Base-by-base conservation (phyloP, 148 eudicot genomes). In the Fagopyrum tataricum region DNA sequence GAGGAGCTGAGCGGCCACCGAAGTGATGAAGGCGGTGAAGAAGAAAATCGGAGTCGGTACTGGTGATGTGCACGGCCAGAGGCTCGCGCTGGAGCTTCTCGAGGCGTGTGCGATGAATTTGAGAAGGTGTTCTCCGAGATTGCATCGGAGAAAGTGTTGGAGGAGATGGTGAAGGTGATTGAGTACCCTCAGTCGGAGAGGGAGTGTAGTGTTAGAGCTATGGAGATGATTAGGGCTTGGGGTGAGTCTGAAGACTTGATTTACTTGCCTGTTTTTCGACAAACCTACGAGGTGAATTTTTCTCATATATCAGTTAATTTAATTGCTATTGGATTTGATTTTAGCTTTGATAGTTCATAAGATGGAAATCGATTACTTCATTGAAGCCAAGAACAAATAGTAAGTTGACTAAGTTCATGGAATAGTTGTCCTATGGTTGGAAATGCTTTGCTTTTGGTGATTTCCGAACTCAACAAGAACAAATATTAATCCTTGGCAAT, bases 41-140 rank as follows among this genome's bases (percentile, higher is more conserved):
- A 78, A 76, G 85, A 94, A 94, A 80, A 75, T 94, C 31, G 40
- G 67, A 5, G 47, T 68, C 9, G 84, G 79, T 10, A 73, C 74
- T 0, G 87, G 80, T 23, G 85, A 82, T 20, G 69, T 64, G 43
- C 69, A 64, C 31, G 53, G 74, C 12, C 85, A 82, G 82, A 74
- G 81, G 62, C 71, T 94, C 71, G 80, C 87, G 21, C 71, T 94
- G 24, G 98, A 94, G 79, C 75, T 94, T 53, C 69, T 93, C 47
- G 96, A 90, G 80, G 84, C 84, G 7, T 89, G 90, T 48, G 84
- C 92, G 4, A 88, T 92, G 67, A 94, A 94, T 47, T 94, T 66
- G 98, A 94, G 80, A 91, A 91, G 82, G 96, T 94, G 55, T 90
- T 91, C 43, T 89, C 98, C 6, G 97, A 89, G 80, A 91, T 94